phyloP scores from a whole-genome alignment of 108 stramenopile species.

The Nitzschia inconspicua region DNA sequence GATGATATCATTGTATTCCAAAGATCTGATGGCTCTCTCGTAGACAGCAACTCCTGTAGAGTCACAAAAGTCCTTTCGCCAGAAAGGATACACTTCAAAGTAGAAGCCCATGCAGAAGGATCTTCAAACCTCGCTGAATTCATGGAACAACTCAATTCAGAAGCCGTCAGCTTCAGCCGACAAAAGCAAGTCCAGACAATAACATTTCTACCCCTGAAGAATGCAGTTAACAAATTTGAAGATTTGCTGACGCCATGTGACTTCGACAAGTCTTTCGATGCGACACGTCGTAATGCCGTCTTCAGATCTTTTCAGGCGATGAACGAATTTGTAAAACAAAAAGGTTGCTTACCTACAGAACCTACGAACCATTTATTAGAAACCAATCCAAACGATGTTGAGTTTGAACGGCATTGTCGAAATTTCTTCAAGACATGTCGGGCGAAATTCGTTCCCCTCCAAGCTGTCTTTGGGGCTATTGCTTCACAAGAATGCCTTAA shows the following conservation, averaged over 20 bases:
- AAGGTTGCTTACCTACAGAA: constrained; percentile 46
- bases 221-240: constrained; percentile 41
- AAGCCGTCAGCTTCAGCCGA: constrained; percentile 52
- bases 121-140: constrained; percentile 8
- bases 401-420: constrained; percentile 11
- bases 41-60: constrained; percentile 21
- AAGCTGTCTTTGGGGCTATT: constrained; percentile 74
- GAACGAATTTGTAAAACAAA: constrained; percentile 44
- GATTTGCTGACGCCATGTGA: constrained; percentile 46
- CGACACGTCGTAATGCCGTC: constrained; percentile 44
- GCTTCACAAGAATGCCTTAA: constrained; percentile 87
- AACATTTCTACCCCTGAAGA: constrained; percentile 50
- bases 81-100: constrained; percentile 46
- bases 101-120: neutral
- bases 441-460: constrained; percentile 78
- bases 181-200: constrained; percentile 53
- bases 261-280: constrained; percentile 83
- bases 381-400: constrained; percentile 12
- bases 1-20: constrained; percentile 70
- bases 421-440: constrained; percentile 53
- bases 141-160: constrained; percentile 28
- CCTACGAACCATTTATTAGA: constrained; percentile 10
- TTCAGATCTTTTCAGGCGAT: constrained; percentile 65
- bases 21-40: constrained; percentile 16
- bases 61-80: constrained; percentile 66